Evolutionary conservation across 371 early-diverging fungal species (phyloP).

Genomic region (Apophysomyces ossiformis): DNA sequence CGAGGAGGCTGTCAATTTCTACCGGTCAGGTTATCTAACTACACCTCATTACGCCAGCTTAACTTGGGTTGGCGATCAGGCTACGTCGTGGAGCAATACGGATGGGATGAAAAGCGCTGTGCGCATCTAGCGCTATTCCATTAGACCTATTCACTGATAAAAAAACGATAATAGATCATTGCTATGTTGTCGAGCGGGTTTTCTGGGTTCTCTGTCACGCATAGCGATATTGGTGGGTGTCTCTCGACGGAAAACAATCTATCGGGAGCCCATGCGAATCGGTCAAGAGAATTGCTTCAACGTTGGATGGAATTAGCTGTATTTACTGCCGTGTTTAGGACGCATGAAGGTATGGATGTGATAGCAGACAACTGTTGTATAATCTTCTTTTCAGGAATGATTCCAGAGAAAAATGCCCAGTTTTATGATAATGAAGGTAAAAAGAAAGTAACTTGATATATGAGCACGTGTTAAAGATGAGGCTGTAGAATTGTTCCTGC

Average conservation of each 20-base stretch:
- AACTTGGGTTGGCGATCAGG: conserved; percentile 52
- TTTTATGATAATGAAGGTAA: conserved; percentile 58
- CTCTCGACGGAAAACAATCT: conserved; percentile 33
- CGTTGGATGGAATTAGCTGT: conserved; percentile 63
- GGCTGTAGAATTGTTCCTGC: conserved; percentile 34
- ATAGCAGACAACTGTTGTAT: too few relatives aligned
- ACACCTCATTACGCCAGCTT: conserved; percentile 40
- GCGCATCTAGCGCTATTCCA: conserved; percentile 11
- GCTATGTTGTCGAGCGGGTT: conserved; percentile 56
- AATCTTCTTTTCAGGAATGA: conserved; percentile 19
- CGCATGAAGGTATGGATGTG: conserved; percentile 45
- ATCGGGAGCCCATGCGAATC: conserved; percentile 39
- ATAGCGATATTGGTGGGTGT: conserved; percentile 58
- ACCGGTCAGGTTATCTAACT: conserved; percentile 35
- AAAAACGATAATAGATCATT: conserved; percentile 16
- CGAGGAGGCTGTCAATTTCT: conserved; percentile 36
- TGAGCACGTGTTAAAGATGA: background rate
- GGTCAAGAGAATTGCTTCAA: conserved; percentile 45
- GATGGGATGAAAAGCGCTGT: conserved; percentile 55
- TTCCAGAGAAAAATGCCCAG: conserved; percentile 54
- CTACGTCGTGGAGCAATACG: conserved; percentile 45
- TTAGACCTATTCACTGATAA: background rate
- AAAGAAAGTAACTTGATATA: background rate
- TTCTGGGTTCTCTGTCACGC: conserved; percentile 50
- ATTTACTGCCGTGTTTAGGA: conserved; percentile 52